Evolutionary conservation across 352 stramenopile species (phyloP), one percentile per base, ranked within the genome.

Genomic region (Globisporangium solare): DNA sequence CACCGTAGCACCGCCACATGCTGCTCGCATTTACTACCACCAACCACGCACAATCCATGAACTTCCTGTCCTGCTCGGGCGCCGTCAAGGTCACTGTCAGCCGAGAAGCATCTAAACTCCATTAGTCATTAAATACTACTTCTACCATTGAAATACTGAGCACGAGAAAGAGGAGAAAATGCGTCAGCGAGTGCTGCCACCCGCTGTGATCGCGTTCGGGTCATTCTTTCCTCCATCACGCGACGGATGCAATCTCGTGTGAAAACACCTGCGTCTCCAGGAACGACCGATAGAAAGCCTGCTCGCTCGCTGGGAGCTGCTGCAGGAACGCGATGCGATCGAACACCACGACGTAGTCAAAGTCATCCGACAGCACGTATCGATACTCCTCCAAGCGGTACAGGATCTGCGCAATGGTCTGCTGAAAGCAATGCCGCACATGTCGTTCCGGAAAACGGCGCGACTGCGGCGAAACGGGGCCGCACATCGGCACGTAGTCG

Each of bases 211-310:
- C 27, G 27, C 27, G 6, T 35, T 35, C 27, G 27, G 10, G 14
- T 17, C n/a, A n/a, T 51, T 18, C 8, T 27, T 51, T 61, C 7
- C n/a, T 17, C 62, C 51, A 82, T 18, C 27, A 35, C 27, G 70
- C 52, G 32, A 89, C 79, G 0, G 78, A 86, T 15, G 84, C 79
- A 39, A 94, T 92, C 66, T 89, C 71, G 37, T 94, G 82, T 17
- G 82, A 92, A 46, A 94, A 94, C 13, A 94, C 66, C 65, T 94
- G 84, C 37, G 84, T 94, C 68, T 94, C 83, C 6, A 94, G 62
- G 59, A 94, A 94, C 51, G 58, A 75, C 53, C 76, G 78, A 59
- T 83, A 94, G 53, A 94, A 94, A 8, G 60, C 64, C 50, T 79
- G 68, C 37, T 91, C 80, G n/a, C 67, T 59, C 6, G 68, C 22